Evolutionary conservation across 495 filamentous ascomycete species (phyloP).

Genomic region (Letharia lupina): DNA sequence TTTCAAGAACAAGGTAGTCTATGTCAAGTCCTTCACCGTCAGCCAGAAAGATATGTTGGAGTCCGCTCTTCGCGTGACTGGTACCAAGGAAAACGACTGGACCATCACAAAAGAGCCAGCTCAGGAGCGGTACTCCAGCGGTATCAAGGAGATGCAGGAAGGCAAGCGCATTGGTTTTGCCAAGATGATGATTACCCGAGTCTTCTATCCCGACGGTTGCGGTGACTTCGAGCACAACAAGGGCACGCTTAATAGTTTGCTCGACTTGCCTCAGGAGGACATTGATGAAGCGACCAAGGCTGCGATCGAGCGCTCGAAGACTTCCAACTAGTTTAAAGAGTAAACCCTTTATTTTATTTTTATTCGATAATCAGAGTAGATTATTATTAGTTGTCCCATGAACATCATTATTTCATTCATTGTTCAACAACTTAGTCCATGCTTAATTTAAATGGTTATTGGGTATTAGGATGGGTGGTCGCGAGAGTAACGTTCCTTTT

Average conservation of each 20-base stretch:
- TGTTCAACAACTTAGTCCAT: too few species aligned
- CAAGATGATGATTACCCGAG: conserved; percentile 43
- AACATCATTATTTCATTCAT: too few species aligned
- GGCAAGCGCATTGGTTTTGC: conserved; percentile 42
- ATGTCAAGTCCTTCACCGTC: conserved; percentile 39
- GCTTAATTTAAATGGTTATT: too few species aligned
- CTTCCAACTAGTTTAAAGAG: background rate
- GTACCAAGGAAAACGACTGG: conserved; percentile 49
- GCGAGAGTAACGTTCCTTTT: background rate
- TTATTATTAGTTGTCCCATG: too few species aligned
- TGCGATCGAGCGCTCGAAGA: conserved; percentile 29
- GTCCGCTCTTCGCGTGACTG: conserved; percentile 43
- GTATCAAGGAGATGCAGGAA: conserved; percentile 32
- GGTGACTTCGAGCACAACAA: conserved; percentile 35
- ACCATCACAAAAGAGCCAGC: conserved; percentile 37
- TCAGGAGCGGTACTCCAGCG: conserved; percentile 38
- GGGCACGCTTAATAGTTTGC: conserved; percentile 39
- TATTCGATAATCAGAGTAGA: too few species aligned
- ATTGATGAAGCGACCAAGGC: conserved; percentile 46
- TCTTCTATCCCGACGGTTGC: conserved; percentile 41
- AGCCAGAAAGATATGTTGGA: conserved; percentile 48
- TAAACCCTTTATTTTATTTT: too few species aligned
- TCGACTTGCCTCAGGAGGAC: conserved; percentile 50
- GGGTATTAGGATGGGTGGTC: background rate
- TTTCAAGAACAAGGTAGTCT: conserved; percentile 37